Base-by-base conservation (phyloP, 139 green algal species). In the Haematococcus lacustris region DNA sequence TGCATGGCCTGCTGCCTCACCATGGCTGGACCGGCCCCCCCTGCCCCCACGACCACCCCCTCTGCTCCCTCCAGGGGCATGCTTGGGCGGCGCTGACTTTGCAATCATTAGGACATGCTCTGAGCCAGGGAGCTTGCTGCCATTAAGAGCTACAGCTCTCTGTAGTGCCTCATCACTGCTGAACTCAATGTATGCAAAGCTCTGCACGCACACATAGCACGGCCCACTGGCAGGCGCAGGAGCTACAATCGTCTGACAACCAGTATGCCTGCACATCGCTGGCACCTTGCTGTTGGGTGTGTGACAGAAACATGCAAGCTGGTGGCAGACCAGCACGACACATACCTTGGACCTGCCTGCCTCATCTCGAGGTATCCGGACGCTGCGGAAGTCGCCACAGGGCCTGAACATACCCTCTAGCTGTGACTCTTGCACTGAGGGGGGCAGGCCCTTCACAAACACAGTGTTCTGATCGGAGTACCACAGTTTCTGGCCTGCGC, bases 151-250 rank as follows among this genome's bases (percentile, higher is more conserved):
- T 26, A 69, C 63, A 30, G 63, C 63, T 25, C 51, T 35, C 63
- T 69, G 63, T 7, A 69, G 34, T 9, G 17, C 63, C 63, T 69
- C 32, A 23, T 69, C 34, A 69, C 38, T 40, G n/a, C 51, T 13
- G 32, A 69, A 69, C 63, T 69, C 63, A 3, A 69, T 37, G 38
- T 69, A 69, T 39, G 63, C 63, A 32, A 69, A 50, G 63, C 35
- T 40, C 63, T 69, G 63, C 63, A 69, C 9, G 30, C 25, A 33
- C 4, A 67, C n/a, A 40, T 23, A 33, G 5, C 32, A n/a, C 9
- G 9, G 30, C 23, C 21, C 21, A 33, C 5, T 9, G 13, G 57
- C 25, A 35, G 26, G 57, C 57, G 32, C 57, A 65, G n/a, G 57
- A 35, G 26, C 5, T 9, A 33, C 57, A 65, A 65, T 37, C 23